Conservation (phyloP, 83 land plant genomes). For the Picea abies region DNA sequence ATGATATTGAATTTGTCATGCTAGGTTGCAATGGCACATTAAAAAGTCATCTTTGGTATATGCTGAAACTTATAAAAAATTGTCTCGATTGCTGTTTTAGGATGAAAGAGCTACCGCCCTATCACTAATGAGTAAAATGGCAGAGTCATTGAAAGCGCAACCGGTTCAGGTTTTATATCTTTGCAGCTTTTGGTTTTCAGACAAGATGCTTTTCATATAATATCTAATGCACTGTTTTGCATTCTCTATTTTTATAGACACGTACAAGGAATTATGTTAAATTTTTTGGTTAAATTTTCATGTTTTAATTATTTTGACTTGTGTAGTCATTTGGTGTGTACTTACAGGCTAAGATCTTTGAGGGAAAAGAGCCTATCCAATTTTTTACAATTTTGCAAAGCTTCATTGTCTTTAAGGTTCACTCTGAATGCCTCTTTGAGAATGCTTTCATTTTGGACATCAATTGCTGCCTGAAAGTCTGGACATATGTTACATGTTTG, state of each 20-base stretch:
- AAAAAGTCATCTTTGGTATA: neutral
- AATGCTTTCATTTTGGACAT: neutral
- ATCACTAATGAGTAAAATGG: slow-evolving; percentile 60
- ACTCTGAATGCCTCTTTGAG: neutral
- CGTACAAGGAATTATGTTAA: neutral
- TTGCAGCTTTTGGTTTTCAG: neutral
- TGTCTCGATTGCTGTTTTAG: slow-evolving; percentile 28
- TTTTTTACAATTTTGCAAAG: slow-evolving; percentile 81
- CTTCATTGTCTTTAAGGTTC: slow-evolving; percentile 81
- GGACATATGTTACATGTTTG: neutral
- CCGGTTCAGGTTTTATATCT: slow-evolving; percentile 68
- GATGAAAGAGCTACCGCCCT: slow-evolving; percentile 75
- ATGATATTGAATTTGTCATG: neutral
- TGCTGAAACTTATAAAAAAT: neutral
- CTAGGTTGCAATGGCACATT: neutral
- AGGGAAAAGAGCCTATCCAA: slow-evolving; percentile 88
- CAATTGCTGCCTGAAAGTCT: neutral
- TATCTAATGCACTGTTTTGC: neutral
- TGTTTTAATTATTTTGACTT: neutral
- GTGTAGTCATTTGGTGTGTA: neutral
- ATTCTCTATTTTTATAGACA: neutral
- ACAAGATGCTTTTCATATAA: neutral
- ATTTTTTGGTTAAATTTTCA: neutral
- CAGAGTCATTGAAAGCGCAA: slow-evolving; percentile 64
- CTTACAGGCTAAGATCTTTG: slow-evolving; percentile 71